Evolutionary conservation across 768 basidiomycete genomes (phyloP).

Genomic region (Leucocoprinus sp.): DNA sequence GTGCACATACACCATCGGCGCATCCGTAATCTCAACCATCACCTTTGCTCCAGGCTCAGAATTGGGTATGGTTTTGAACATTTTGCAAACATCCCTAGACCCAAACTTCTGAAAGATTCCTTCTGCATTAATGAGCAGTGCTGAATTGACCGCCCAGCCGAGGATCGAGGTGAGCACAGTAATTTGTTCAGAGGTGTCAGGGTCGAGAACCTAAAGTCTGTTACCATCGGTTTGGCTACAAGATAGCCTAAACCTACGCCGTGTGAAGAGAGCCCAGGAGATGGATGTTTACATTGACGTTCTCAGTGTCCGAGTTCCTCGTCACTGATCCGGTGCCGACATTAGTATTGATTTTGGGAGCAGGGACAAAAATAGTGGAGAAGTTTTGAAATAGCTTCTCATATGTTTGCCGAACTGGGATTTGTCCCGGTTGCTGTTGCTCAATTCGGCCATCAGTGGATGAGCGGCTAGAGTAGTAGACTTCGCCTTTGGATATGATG

Average conservation of each 20-base stretch:
- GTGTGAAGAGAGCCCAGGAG: conserved; percentile 7
- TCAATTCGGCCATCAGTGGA: not conserved
- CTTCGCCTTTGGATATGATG: conserved; percentile 2
- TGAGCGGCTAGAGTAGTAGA: conserved; percentile 7
- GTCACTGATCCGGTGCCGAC: not conserved
- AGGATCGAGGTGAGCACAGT: conserved; percentile 2
- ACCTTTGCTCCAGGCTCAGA: not conserved
- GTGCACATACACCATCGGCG: conserved; percentile 7
- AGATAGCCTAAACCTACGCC: not conserved
- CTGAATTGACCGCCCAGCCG: conserved; percentile 2
- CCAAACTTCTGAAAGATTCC: conserved; percentile 7
- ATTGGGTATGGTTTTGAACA: not conserved
- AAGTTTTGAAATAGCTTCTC: conserved; percentile 5
- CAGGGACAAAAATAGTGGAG: conserved; percentile 2
- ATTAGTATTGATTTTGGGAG: not conserved
- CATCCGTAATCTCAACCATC: conserved; percentile 5
- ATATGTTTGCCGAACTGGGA: conserved; percentile 1
- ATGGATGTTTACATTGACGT: conserved; percentile 5
- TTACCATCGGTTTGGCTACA: conserved; percentile 6
- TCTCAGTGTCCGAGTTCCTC: not conserved
- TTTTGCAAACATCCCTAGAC: not conserved
- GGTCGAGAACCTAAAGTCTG: conserved; percentile 1
- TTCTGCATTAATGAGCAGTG: conserved; percentile 3
- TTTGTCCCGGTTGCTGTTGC: conserved; percentile 1
- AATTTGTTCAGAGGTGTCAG: not conserved